Evolutionary conservation across 1,139 yeast genomes (phyloP).

Genomic region (Saccharomycopsis hybrid): DNA sequence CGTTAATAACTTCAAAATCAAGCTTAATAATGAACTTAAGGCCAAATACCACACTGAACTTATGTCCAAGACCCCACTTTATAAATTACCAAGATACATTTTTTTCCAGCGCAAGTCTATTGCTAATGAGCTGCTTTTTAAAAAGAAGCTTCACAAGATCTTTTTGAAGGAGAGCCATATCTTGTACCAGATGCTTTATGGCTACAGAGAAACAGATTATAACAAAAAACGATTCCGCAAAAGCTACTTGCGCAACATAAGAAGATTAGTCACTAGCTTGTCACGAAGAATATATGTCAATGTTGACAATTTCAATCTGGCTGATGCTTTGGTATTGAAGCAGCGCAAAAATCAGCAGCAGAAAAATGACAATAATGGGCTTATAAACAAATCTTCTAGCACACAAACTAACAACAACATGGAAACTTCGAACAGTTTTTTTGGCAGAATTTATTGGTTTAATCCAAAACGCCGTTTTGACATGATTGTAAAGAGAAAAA

Average conservation of each 20-base stretch:
- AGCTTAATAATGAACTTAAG: constrained; percentile 16
- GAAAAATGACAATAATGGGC: not conserved
- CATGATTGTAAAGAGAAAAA: constrained; percentile 6
- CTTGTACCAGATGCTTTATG: constrained; percentile 12
- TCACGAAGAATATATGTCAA: constrained; percentile 5
- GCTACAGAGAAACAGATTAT: constrained; percentile 13
- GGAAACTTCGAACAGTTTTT: not conserved
- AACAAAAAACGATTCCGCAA: constrained; percentile 14
- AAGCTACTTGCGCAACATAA: constrained; percentile 13
- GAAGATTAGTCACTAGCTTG: constrained; percentile 7
- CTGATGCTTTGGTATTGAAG: constrained; percentile 10
- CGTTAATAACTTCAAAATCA: constrained; percentile 12
- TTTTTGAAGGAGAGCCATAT: constrained; percentile 15
- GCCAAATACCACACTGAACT: constrained; percentile 17
- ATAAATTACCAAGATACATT: constrained; percentile 15
- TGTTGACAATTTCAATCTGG: not conserved
- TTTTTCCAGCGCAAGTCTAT: constrained; percentile 16
- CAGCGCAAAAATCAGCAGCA: not conserved
- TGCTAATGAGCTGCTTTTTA: constrained; percentile 7
- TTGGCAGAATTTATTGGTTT: constrained; percentile 19
- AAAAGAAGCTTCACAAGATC: constrained; percentile 9
- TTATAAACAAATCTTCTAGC: too few species aligned
- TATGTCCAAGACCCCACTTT: constrained; percentile 14
- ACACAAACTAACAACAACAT: not conserved
- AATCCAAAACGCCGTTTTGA: constrained; percentile 15